phyloP scores from a whole-genome alignment of 2,329 filamentous ascomycete genomes.

The Colletotrichum tofieldiae region DNA sequence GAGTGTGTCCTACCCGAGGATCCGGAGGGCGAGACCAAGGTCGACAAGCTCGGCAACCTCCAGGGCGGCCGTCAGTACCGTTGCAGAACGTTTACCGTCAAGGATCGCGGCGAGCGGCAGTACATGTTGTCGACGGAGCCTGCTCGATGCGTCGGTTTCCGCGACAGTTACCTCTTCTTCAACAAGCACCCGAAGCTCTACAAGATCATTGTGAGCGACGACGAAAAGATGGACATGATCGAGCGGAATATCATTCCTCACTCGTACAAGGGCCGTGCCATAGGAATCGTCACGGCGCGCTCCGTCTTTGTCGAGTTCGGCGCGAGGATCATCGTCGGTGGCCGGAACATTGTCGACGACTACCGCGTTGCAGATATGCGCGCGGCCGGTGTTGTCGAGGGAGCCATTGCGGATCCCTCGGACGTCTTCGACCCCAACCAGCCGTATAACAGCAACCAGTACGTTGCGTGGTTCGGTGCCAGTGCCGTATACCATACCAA shows the following conservation, averaged over 20 bases:
- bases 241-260: constrained; percentile 96
- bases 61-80: constrained; percentile 91
- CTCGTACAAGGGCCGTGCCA: constrained; percentile 97
- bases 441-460: constrained; percentile 98
- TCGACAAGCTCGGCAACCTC: constrained; percentile 89
- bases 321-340: constrained; percentile 92
- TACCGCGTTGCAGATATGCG: constrained; percentile 85
- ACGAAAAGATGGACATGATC: constrained; percentile 98
- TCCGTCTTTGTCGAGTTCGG: constrained; percentile 98
- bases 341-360: constrained; percentile 88
- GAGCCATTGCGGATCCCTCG: constrained; percentile 91
- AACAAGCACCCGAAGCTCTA: constrained; percentile 96
- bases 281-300: constrained; percentile 95
- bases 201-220: constrained; percentile 98
- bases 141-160: constrained; percentile 95
- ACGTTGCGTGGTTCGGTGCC: constrained; percentile 98
- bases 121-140: constrained; percentile 99
- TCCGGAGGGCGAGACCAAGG: constrained; percentile 90
- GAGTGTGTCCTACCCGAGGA: constrained; percentile 93
- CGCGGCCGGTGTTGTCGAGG: constrained; percentile 85
- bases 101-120: constrained; percentile 84
- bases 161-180: constrained; percentile 99
- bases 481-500: constrained; percentile 95
- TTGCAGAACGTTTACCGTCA: constrained; percentile 94
- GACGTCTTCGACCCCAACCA: constrained; percentile 84